phyloP scores from a whole-genome alignment of 2,329 filamentous ascomycete species.

The Sporothrix schenckii region DNA sequence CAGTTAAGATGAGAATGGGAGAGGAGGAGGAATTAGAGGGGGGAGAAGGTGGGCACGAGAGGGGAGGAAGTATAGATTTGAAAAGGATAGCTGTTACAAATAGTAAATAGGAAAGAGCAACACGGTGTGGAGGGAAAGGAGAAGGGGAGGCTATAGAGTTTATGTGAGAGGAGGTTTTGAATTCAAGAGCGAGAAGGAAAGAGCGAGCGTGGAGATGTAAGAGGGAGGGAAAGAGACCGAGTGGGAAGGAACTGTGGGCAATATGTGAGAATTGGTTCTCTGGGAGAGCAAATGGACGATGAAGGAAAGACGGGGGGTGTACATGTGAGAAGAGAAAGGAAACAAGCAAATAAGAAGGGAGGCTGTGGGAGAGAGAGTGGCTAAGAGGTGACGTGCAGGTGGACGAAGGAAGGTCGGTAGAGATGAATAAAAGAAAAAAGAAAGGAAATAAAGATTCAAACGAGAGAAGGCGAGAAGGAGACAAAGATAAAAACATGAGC shows the following conservation, averaged over 20 bases:
- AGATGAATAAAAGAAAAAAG: conserved; percentile 20
- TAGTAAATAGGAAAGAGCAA: conserved; percentile 8
- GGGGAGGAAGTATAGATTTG: not conserved
- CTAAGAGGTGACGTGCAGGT: conserved; percentile 15
- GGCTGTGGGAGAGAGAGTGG: conserved; percentile 33
- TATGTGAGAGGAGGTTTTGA: not conserved
- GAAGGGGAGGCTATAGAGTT: conserved; percentile 5
- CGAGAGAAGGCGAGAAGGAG: not conserved
- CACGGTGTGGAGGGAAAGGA: not conserved
- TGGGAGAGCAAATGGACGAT: conserved; percentile 28
- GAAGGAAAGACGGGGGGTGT: conserved; percentile 27
- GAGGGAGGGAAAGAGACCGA: conserved; percentile 15
- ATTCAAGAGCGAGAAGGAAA: conserved; percentile 6
- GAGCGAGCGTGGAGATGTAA: conserved; percentile 14
- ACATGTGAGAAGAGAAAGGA: conserved; percentile 36
- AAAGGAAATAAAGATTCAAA: conserved; percentile 12
- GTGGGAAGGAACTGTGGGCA: conserved; percentile 30
- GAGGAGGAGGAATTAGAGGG: not conserved
- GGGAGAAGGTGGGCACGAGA: not conserved
- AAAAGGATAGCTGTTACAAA: not conserved
- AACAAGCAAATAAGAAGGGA: conserved; percentile 32
- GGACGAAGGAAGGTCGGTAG: conserved; percentile 21
- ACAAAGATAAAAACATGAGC: conserved; percentile 3
- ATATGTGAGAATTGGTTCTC: conserved; percentile 27
- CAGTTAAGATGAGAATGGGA: not conserved